Evolutionary conservation across 129 eudicot species (phyloP).

Genomic region (Tagetes patula): DNA sequence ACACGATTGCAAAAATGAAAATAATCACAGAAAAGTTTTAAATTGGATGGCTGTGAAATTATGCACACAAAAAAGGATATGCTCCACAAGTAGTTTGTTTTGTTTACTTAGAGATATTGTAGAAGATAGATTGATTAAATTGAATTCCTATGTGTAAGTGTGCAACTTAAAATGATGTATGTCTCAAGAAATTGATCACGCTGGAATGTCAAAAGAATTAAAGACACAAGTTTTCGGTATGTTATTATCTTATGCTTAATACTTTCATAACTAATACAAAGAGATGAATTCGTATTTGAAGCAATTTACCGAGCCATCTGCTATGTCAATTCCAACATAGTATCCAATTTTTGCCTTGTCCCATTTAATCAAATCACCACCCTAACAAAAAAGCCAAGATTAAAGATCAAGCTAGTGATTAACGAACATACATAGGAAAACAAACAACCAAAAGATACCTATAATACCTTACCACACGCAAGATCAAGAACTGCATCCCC

Average conservation of each 20-base stretch:
- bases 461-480: constrained; percentile 96
- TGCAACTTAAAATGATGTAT: not conserved
- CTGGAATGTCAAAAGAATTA: constrained; percentile 1
- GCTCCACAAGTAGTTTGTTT: constrained; percentile 7
- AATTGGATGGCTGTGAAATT: not conserved
- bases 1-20: constrained; percentile 9
- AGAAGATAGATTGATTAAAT: not conserved
- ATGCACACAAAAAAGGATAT: not conserved
- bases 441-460: constrained; percentile 20
- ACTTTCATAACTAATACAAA: constrained; percentile 5
- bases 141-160: not conserved
- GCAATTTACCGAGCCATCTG: constrained; percentile 83
- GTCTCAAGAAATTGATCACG: not conserved
- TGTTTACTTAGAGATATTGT: not conserved
- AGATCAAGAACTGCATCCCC: constrained; percentile 98
- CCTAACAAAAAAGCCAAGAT: constrained; percentile 43
- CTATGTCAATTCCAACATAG: constrained; percentile 95
- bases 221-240: not conserved
- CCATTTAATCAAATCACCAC: constrained; percentile 99
- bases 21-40: not conserved
- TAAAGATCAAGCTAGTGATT: constrained; percentile 19
- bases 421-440: constrained; percentile 4
- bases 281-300: constrained; percentile 5
- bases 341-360: constrained; percentile 95
- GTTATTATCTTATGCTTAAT: not conserved